phyloP scores from a whole-genome alignment of 2,329 filamentous ascomycete genomes.

The Chaetomiaceae sp. region DNA sequence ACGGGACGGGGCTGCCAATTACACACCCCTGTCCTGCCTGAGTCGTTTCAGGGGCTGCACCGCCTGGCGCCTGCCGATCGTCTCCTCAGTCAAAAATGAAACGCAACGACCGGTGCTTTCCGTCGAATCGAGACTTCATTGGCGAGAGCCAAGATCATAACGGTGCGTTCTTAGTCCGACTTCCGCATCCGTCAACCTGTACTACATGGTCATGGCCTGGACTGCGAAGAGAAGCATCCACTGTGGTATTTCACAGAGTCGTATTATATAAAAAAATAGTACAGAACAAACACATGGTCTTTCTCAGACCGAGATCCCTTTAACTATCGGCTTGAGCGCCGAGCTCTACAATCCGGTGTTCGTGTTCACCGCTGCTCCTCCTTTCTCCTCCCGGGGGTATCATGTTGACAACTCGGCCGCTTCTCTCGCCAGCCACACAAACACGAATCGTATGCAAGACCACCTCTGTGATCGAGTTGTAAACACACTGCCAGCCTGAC shows the following conservation, averaged over 20 bases:
- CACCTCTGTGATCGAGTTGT: neutral
- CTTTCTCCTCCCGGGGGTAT: neutral
- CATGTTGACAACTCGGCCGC: too few relatives aligned
- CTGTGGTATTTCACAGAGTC: conserved; percentile 11
- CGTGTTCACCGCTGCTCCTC: neutral
- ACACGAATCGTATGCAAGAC: conserved; percentile 1
- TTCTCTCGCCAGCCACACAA: neutral
- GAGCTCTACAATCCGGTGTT: neutral
- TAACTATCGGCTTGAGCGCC: too few relatives aligned
- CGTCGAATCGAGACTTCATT: neutral
- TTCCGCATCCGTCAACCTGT: too few relatives aligned
- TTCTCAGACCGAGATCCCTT: too few relatives aligned
- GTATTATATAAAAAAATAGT: conserved; percentile 16
- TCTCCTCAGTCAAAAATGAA: too few relatives aligned
- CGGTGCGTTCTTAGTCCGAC: too few relatives aligned
- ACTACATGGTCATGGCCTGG: too few relatives aligned
- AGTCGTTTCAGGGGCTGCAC: conserved; percentile 6
- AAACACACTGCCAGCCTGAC: neutral
- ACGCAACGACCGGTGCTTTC: conserved; percentile 2
- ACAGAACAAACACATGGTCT: conserved; percentile 3
- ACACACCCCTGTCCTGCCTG: conserved; percentile 11
- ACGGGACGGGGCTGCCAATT: neutral
- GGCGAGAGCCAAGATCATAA: too few relatives aligned
- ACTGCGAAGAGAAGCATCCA: conserved; percentile 1
- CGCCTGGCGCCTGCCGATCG: neutral